These are phyloP conservation scores for Hansenula lynferdii DNA, from an alignment of 1,139 yeast genomes.

Conservation along the genomic window DNA sequence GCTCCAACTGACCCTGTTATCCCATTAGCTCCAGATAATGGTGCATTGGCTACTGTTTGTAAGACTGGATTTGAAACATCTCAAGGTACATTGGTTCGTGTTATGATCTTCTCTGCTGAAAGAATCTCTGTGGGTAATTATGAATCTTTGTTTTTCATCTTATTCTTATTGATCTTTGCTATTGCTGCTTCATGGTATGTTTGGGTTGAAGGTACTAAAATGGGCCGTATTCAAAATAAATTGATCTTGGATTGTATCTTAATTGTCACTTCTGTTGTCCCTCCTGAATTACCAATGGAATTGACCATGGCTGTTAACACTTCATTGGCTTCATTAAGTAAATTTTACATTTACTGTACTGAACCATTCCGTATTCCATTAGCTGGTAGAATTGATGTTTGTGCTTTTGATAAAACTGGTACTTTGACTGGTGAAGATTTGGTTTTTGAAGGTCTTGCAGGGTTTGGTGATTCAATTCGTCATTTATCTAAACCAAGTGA, in stretches of 20 bases:
- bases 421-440: conserved; percentile 96
- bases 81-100: conserved; percentile 96
- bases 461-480: conserved; percentile 52
- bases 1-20: conserved; percentile 49
- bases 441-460: conserved; percentile 95
- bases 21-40: conserved; percentile 76
- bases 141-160: conserved; percentile 89
- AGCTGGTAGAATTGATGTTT: conserved; percentile 97
- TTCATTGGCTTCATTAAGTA: conserved; percentile 81
- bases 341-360: conserved; percentile 90
- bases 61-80: conserved; percentile 98
- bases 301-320: conserved; percentile 96
- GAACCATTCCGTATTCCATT: conserved; percentile 98
- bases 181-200: conserved; percentile 97
- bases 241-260: conserved; percentile 92
- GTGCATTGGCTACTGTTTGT: conserved; percentile 86
- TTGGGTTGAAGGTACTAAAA: conserved; percentile 95
- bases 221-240: conserved; percentile 94
- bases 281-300: conserved; percentile 99
- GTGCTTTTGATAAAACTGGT: conserved; percentile 98
- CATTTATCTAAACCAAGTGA: conserved; percentile 53
- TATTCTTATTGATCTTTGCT: conserved; percentile 86
- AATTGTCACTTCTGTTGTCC: conserved; percentile 95
- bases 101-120: conserved; percentile 96
- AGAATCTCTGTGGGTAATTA: conserved; percentile 95